Evolutionary conservation across 2,329 filamentous ascomycete species (phyloP).

Genomic region (Paraphaeosphaeria minitans): DNA sequence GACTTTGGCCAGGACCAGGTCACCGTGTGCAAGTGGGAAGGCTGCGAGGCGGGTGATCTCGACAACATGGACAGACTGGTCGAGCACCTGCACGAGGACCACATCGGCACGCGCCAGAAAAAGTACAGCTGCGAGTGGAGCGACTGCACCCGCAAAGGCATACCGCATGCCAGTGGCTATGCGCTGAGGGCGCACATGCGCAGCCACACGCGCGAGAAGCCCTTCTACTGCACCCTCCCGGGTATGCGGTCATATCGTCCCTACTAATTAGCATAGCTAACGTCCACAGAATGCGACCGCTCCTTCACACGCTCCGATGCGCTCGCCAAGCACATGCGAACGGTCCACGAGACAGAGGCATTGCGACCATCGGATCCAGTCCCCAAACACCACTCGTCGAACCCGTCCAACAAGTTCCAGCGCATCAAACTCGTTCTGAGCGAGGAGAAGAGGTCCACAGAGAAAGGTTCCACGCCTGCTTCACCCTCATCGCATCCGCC

Average conservation of each 20-base stretch:
- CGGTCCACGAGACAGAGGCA: conserved; percentile 95
- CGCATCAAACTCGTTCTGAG: conserved; percentile 52
- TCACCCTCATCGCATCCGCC: conserved; percentile 40
- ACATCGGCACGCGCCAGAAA: conserved; percentile 91
- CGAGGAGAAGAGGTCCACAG: conserved; percentile 38
- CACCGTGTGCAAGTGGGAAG: conserved; percentile 57
- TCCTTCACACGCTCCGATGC: conserved; percentile 96
- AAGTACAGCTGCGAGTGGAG: conserved; percentile 99
- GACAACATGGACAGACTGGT: conserved; percentile 59
- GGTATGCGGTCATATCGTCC: conserved; percentile 62
- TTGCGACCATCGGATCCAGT: conserved; percentile 76
- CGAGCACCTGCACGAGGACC: conserved; percentile 74
- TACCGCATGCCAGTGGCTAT: conserved; percentile 93
- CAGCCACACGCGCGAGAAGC: conserved; percentile 97
- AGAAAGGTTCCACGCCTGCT: conserved; percentile 42
- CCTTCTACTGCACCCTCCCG: conserved; percentile 93
- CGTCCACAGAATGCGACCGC: conserved; percentile 83
- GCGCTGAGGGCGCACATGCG: conserved; percentile 96
- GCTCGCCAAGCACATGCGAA: conserved; percentile 97
- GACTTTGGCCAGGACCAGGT: conserved; percentile 52
- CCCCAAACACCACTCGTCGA: conserved; percentile 64
- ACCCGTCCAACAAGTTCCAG: conserved; percentile 54
- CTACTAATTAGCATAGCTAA: conserved; percentile 3
- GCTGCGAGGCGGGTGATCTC: conserved; percentile 55
- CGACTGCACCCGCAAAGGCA: conserved; percentile 84